Evolutionary conservation across 108 stramenopile species (phyloP).

Genomic region (Seminavis robusta): DNA sequence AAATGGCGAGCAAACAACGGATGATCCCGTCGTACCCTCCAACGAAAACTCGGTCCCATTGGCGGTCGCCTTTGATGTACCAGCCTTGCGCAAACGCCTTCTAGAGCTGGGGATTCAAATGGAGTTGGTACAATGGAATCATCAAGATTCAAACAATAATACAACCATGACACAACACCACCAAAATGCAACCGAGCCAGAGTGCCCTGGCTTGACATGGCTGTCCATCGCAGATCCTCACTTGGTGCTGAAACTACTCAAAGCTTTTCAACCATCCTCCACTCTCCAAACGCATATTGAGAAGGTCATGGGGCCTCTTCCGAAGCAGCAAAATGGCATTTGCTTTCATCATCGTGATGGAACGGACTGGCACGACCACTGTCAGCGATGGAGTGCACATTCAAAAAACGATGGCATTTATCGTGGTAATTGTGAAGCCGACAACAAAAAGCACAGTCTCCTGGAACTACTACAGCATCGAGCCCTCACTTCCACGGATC

Average conservation of each 20-base stretch:
- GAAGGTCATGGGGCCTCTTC: not conserved
- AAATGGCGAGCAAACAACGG: conserved; percentile 1
- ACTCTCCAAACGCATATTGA: not conserved
- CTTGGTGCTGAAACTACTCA: not conserved
- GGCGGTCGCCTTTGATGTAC: conserved; percentile 3
- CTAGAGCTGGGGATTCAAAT: conserved; percentile 10
- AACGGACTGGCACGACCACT: conserved; percentile 13
- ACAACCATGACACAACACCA: too few relatives aligned
- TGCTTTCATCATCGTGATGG: conserved; percentile 20
- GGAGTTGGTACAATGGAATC: not conserved
- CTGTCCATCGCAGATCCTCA: not conserved
- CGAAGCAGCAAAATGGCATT: not conserved
- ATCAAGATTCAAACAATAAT: not conserved
- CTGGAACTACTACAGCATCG: not conserved
- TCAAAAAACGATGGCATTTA: conserved; percentile 11
- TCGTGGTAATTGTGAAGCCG: conserved; percentile 8
- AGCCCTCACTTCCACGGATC: not conserved
- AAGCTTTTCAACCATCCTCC: not conserved
- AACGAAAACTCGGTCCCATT: conserved; percentile 1
- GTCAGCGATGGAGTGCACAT: conserved; percentile 6
- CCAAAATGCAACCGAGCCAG: too few relatives aligned
- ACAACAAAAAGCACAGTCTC: not conserved
- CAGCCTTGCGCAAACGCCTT: not conserved
- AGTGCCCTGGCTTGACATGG: conserved; percentile 4
- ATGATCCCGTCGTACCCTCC: conserved; percentile 2